Evolutionary conservation across 805 yeast species (phyloP).

Genomic region (Kodamaea jinghongensis): DNA sequence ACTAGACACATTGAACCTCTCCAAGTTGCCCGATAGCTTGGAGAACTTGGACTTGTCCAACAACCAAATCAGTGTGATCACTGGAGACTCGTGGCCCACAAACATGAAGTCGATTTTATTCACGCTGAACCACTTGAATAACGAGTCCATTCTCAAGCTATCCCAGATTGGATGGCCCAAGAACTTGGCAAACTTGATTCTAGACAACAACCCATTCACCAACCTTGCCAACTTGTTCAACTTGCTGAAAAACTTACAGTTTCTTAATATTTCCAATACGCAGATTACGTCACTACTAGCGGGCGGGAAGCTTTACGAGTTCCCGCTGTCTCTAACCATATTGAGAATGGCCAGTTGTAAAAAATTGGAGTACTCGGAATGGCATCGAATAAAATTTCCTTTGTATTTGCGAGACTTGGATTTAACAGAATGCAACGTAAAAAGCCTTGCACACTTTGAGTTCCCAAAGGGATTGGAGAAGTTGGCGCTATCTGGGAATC

Average conservation of each 20-base stretch:
- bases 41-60: slow-evolving; percentile 29
- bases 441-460: slow-evolving; percentile 17
- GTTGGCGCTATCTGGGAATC: slow-evolving; percentile 26
- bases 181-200: slow-evolving; percentile 17
- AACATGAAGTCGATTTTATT: slow-evolving; percentile 23
- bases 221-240: slow-evolving; percentile 15
- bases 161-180: slow-evolving; percentile 24
- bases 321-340: slow-evolving; percentile 25
- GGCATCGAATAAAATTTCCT: slow-evolving; percentile 22
- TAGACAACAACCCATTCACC: slow-evolving; percentile 23
- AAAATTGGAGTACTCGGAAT: slow-evolving; percentile 9
- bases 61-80: slow-evolving; percentile 18
- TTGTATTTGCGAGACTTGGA: slow-evolving; percentile 18
- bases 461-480: slow-evolving; percentile 23
- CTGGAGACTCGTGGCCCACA: slow-evolving; percentile 23
- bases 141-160: slow-evolving; percentile 17
- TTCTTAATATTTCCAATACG: slow-evolving; percentile 27
- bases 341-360: slow-evolving; percentile 21
- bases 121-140: slow-evolving; percentile 20
- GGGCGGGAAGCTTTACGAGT: slow-evolving; percentile 16
- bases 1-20: slow-evolving; percentile 19
- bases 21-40: slow-evolving; percentile 26
- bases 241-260: slow-evolving; percentile 21
- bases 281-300: slow-evolving; percentile 15
- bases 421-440: slow-evolving; percentile 23